Conservation (phyloP, 2,329 filamentous ascomycete species). For the Phoma sp. region DNA sequence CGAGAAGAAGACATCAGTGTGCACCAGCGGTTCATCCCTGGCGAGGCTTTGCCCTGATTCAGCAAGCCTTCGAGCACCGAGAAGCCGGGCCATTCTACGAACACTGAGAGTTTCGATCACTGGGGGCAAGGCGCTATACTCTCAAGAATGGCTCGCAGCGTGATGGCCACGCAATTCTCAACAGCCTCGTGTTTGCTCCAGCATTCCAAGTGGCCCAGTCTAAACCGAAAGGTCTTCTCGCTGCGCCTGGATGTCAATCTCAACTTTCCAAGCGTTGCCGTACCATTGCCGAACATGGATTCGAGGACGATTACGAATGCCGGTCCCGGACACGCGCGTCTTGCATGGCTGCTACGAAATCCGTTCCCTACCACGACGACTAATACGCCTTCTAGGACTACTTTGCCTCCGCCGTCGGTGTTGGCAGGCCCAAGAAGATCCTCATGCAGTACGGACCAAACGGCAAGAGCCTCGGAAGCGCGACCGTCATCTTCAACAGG, state of each 20-base stretch:
- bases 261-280: slow-evolving; percentile 37
- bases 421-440: slow-evolving; percentile 89
- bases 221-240: slow-evolving; percentile 25
- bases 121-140: slow-evolving; percentile 26
- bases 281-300: slow-evolving; percentile 32
- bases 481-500: slow-evolving; percentile 85
- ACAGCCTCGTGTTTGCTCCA: slow-evolving; percentile 1
- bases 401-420: slow-evolving; percentile 84
- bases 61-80: slow-evolving; percentile 19
- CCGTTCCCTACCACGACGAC: slow-evolving; percentile 55
- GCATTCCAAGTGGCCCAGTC: slow-evolving; percentile 5
- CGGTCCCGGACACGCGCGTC: slow-evolving; percentile 32
- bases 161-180: slow-evolving; percentile 16
- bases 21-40: slow-evolving; percentile 22
- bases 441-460: slow-evolving; percentile 92
- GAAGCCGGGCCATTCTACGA: slow-evolving; percentile 18
- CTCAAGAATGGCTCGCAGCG: slow-evolving; percentile 27
- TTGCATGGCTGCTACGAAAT: slow-evolving; percentile 39
- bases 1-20: slow-evolving; percentile 24
- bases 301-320: slow-evolving; percentile 27
- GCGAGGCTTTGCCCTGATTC: slow-evolving; percentile 19
- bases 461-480: slow-evolving; percentile 88
- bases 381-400: slow-evolving; percentile 89
- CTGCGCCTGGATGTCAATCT: slow-evolving; percentile 24
- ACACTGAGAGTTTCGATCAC: slow-evolving; percentile 18